Evolutionary conservation across 805 yeast genomes (phyloP).

Genomic region (Priceomyces medius): DNA sequence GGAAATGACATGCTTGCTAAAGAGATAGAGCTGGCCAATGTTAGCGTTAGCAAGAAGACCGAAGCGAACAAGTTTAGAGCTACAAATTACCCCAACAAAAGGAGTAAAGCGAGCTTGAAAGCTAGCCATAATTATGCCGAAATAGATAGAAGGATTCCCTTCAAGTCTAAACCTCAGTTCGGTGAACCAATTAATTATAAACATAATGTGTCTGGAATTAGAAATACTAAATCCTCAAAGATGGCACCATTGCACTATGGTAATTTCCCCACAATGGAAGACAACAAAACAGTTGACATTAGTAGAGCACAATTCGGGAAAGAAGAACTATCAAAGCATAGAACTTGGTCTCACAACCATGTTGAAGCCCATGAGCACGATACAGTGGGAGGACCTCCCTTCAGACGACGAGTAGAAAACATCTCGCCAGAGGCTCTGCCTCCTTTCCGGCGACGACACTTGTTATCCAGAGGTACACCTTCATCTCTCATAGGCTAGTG

Average conservation of each 20-base stretch:
- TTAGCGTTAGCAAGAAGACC: neutral
- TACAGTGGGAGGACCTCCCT: neutral
- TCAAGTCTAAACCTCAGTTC: neutral
- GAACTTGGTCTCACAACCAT: neutral
- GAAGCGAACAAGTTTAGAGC: neutral
- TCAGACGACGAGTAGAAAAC: conserved; percentile 1
- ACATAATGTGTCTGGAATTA: neutral
- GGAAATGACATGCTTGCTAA: conserved; percentile 11
- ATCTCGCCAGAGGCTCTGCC: neutral
- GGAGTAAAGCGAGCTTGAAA: neutral
- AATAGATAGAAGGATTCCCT: neutral
- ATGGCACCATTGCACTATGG: neutral
- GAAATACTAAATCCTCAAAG: neutral
- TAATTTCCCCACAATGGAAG: neutral
- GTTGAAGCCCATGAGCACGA: neutral
- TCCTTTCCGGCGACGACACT: conserved; percentile 6
- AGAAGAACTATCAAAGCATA: neutral
- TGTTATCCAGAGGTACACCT: too few species aligned
- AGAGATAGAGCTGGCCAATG: conserved; percentile 1
- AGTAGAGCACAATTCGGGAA: neutral
- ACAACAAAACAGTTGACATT: neutral
- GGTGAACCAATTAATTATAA: neutral
- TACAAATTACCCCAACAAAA: neutral
- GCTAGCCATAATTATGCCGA: neutral
- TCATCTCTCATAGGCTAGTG: too few species aligned